These are phyloP conservation scores for Apiospora aurea DNA, from an alignment of 2,329 filamentous ascomycete species.

Conservation along the genomic window DNA sequence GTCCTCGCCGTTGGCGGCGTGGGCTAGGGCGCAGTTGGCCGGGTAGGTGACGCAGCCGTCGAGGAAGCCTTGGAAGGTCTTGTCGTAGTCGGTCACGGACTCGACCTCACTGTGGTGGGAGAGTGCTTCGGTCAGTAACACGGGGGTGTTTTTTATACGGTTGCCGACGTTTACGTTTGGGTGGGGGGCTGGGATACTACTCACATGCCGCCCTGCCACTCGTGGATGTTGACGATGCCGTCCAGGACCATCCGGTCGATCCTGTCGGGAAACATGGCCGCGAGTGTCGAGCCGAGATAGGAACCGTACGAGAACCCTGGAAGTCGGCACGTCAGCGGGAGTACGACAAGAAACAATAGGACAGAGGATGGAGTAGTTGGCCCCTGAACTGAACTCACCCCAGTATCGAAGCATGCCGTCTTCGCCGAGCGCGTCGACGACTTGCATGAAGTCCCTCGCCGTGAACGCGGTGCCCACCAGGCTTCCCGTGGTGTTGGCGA, in stretches of 20 bases:
- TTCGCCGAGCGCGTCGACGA: constrained; percentile 47
- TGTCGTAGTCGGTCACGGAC: constrained; percentile 37
- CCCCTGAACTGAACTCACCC: constrained; percentile 35
- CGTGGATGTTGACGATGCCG: constrained; percentile 42
- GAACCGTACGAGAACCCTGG: constrained; percentile 51
- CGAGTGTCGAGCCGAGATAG: constrained; percentile 46
- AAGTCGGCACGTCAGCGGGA: constrained; percentile 26
- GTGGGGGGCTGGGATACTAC: constrained; percentile 28
- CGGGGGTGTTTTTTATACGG: background rate
- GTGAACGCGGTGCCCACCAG: constrained; percentile 43
- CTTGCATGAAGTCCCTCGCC: constrained; percentile 47
- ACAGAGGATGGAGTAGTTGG: too few species aligned
- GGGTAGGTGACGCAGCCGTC: constrained; percentile 37
- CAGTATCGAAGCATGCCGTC: constrained; percentile 47
- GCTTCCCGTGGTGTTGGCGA: constrained; percentile 31
- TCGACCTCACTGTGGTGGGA: constrained; percentile 34
- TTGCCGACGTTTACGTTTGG: background rate
- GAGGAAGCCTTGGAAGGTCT: constrained; percentile 40
- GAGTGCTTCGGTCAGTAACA: background rate
- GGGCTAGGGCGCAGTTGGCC: constrained; percentile 39
- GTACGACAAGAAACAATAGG: too few species aligned
- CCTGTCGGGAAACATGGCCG: constrained; percentile 51
- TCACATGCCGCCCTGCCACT: constrained; percentile 42
- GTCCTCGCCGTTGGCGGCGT: constrained; percentile 28
- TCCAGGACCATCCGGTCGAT: constrained; percentile 49